Conservation (phyloP, 78 protist species). For the Anaeramoeba flamelloides region DNA sequence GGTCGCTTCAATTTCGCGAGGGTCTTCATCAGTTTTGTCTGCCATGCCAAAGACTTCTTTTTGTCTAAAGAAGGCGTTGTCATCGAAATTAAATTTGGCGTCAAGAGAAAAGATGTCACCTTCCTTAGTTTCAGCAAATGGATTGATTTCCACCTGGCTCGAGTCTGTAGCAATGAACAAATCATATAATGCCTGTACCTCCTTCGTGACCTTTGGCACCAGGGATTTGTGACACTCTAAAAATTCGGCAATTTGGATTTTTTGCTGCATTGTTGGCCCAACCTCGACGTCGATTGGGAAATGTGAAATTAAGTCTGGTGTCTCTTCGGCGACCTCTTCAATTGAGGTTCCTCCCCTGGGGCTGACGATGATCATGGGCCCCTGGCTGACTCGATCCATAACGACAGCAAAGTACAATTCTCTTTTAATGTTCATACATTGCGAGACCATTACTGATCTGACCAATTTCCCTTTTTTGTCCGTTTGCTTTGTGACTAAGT, state of each 20-base stretch:
- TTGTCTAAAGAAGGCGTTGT: conserved; percentile 88
- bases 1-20: conserved; percentile 76
- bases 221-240: conserved; percentile 15
- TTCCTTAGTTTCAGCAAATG: conserved; percentile 55
- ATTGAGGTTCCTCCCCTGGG: conserved; percentile 79
- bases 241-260: conserved; percentile 34
- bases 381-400: conserved; percentile 55
- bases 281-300: conserved; percentile 52
- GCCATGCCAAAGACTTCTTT: conserved; percentile 54
- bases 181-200: conserved; percentile 46
- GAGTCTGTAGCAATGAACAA: conserved; percentile 51
- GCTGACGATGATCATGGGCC: conserved; percentile 4
- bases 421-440: not conserved
- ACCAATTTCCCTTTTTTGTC: conserved; percentile 52
- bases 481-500: conserved; percentile 83
- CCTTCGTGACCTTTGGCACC: conserved; percentile 9
- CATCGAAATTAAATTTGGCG: conserved; percentile 87
- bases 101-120: conserved; percentile 69
- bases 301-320: conserved; percentile 34
- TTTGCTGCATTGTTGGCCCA: conserved; percentile 48
- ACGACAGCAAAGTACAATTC: conserved; percentile 89
- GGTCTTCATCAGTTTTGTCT: conserved; percentile 73
- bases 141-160: conserved; percentile 87
- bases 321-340: conserved; percentile 43
- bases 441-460: too few relatives aligned